Evolutionary conservation across 164 flowering plant species (phyloP), one percentile per base, ranked within the genome.

Genomic region (Dillenia suffruticosa): DNA sequence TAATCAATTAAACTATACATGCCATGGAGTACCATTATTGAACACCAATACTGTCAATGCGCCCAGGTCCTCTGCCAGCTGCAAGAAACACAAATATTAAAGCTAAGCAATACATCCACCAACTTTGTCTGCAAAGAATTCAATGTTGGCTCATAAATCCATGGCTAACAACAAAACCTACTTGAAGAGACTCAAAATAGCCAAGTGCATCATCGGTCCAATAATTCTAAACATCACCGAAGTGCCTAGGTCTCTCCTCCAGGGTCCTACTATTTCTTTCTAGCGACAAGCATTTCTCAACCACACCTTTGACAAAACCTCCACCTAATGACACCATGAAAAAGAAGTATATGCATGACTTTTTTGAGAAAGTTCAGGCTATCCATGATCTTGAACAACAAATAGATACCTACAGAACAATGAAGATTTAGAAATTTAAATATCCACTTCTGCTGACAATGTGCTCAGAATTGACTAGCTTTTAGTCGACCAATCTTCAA

Each of bases 131-230:
- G 40, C 40, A 32, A 32, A 32, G 40, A 32, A 32, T 32, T 6
- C 40, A 32, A 32, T 7, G 7, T 32, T 32, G 40, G 40, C 40
- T 32, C 40, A 32, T 32, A 32, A 5, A 32, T 32, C 40, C 40
- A 32, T 7, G 40, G 40, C 40, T 32, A 4, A 32, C 26, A 62
- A 46, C 53, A 54, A 54, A 60, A 67, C 75, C 7, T 76, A 91
- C 97, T 73, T 88, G 99, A 67, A 94, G 90, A 77, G 82, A 85
- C 77, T 94, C 99, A 46, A 81, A 82, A 63, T 89, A 81, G 54
- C 99, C 99, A 46, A 94, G 79, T 14, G 97, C 99, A 73, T 94
- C 99, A 75, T 94, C 97, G 48, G 96, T 89, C 99, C 99, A 94
- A 61, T 91, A 94, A 64, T 43, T 75, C 99, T 97, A 94, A 67